phyloP scores from a whole-genome alignment of 495 filamentous ascomycete genomes.

The Xylaria grammica region DNA sequence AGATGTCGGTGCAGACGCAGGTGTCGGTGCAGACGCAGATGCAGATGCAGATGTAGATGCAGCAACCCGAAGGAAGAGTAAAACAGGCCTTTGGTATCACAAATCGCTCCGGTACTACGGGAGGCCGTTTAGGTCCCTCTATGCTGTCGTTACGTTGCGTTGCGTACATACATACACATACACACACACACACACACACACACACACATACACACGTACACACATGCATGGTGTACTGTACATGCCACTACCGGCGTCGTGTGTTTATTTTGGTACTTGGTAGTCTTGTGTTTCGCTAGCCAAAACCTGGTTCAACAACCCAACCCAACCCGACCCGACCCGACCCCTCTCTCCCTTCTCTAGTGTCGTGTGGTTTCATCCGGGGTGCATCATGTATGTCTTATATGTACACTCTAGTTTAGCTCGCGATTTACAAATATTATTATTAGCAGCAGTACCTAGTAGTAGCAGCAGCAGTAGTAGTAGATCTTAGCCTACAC shows the following conservation, averaged over 20 bases:
- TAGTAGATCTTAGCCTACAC: no score
- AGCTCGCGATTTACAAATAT: not conserved
- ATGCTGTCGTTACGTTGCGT: not conserved
- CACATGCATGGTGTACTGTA: no score
- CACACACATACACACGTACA: no score
- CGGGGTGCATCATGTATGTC: conserved; percentile 25
- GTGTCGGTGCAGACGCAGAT: conserved; percentile 6
- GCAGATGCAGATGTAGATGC: conserved; percentile 12
- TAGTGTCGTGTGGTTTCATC: not conserved
- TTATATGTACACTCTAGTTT: not conserved
- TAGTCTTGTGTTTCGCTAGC: not conserved
- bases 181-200: no score
- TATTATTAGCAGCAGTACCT: no score
- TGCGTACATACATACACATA: no score
- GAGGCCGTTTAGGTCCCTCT: not conserved
- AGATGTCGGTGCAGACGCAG: conserved; percentile 11
- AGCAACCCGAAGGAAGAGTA: conserved; percentile 8
- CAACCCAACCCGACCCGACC: not conserved
- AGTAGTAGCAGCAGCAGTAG: no score
- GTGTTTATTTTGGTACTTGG: no score
- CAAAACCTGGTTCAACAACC: conserved; percentile 2
- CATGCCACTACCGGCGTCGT: no score
- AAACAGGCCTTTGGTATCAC: conserved; percentile 10
- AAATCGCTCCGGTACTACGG: conserved; percentile 1
- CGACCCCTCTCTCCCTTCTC: not conserved